Conservation (phyloP, 2,329 filamentous ascomycete genomes). For the Alternaria consortialis region DNA sequence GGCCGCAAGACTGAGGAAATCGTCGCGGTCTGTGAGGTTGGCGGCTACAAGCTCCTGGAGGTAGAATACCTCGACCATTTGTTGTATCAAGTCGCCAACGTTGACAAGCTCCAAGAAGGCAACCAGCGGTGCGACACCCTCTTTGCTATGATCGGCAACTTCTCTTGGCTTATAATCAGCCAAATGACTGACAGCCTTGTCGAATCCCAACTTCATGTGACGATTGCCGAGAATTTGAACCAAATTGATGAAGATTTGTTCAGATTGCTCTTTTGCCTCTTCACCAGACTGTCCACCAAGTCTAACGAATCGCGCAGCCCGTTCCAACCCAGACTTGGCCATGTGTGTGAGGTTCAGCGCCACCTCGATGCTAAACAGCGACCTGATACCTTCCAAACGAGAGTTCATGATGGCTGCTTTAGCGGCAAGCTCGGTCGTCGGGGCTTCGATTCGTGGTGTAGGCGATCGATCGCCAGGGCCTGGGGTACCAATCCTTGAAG, state of each 20-base stretch:
- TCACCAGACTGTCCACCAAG: conserved; percentile 82
- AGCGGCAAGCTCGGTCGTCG: conserved; percentile 89
- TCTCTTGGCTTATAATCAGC: conserved; percentile 91
- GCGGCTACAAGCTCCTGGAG: conserved; percentile 88
- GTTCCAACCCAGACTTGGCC: conserved; percentile 86
- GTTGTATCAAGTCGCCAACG: conserved; percentile 94
- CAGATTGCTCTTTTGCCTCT: conserved; percentile 87
- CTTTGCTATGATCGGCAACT: conserved; percentile 73
- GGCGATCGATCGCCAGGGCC: conserved; percentile 43
- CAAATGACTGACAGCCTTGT: conserved; percentile 89
- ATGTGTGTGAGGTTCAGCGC: conserved; percentile 87
- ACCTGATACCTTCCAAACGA: conserved; percentile 91
- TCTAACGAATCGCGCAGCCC: conserved; percentile 81
- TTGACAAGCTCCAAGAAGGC: conserved; percentile 98
- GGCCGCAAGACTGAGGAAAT: conserved; percentile 90
- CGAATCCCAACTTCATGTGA: conserved; percentile 92
- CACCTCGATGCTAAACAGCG: conserved; percentile 95
- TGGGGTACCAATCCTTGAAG: conserved; percentile 51
- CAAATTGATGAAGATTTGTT: conserved; percentile 84
- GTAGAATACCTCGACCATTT: conserved; percentile 99
- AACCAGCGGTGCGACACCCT: conserved; percentile 86
- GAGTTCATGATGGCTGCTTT: conserved; percentile 99
- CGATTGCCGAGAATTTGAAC: conserved; percentile 84
- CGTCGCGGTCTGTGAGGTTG: conserved; percentile 87
- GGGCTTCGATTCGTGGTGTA: conserved; percentile 67